Percentiles rank a stretch among this genome's conserved stretches.
Conservation (phyloP, 192 early-diverging fungal species). For the Fimicolochytrium jonesii region DNA sequence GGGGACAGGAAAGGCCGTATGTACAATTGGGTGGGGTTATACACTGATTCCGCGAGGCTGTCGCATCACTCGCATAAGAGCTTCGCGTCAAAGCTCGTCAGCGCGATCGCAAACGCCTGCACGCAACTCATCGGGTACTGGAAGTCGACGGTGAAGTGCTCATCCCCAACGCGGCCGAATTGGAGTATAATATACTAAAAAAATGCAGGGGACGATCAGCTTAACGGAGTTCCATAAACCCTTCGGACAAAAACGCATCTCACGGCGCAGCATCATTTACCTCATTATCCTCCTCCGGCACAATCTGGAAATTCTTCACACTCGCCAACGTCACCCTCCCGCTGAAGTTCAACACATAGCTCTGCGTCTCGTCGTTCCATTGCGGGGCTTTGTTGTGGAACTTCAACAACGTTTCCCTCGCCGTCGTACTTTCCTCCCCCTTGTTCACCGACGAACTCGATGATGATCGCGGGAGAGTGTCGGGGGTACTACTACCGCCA, state of each 20-base stretch:
- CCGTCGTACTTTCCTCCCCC: no score
- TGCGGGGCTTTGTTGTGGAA: conserved; percentile 90
- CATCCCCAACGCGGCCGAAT: conserved; percentile 74
- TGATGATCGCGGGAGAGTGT: no score
- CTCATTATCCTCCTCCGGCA: conserved; percentile 86
- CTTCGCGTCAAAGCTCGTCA: conserved; percentile 86
- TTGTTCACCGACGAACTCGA: no score
- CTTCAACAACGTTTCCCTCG: no score
- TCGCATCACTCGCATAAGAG: conserved; percentile 84
- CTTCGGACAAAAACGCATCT: conserved; percentile 38
- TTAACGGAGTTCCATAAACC: not conserved
- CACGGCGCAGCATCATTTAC: no score
- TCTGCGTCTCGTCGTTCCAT: conserved; percentile 87
- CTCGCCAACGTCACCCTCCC: conserved; percentile 83
- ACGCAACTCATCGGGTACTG: conserved; percentile 86
- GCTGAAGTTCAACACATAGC: conserved; percentile 92
- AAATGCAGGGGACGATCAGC: not conserved
- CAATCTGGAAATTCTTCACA: conserved; percentile 97
- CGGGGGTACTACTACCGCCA: no score
- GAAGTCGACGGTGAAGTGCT: conserved; percentile 86
- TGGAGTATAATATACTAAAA: conserved; percentile 85
- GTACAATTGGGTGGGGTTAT: no score
- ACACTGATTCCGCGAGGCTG: no score
- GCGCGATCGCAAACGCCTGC: conserved; percentile 84
- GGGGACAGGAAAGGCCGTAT: no score